Evolutionary conservation across 2,329 filamentous ascomycete species (phyloP), one percentile per base, ranked within the genome.

Genomic region (Boeremia exigua): DNA sequence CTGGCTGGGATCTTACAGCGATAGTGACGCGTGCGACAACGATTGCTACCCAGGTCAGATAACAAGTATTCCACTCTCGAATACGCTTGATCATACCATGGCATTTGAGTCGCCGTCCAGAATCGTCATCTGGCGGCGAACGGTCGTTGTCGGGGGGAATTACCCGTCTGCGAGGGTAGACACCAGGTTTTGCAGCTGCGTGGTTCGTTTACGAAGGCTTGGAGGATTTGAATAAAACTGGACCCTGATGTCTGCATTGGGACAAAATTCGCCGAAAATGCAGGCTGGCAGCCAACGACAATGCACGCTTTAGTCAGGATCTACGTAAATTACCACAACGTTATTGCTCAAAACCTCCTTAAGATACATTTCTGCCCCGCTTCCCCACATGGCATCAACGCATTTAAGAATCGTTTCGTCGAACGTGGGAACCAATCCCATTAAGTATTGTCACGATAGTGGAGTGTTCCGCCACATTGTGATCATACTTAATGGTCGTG

Each of bases 1-100:
- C 8, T 11, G 34, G 30, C 6, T 30, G 25, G 1, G 9, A 17
- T 43, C 61, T 56, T 66, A 75, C 73, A 75, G 49, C 71, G 68
- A 56, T 75, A 75, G 58, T 75, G 73, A 64, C 72, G 70, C 51
- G 67, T 71, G 56, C 72, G 72, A 63, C 73, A 75, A 51, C 72
- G 72, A 59, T 69, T 74, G 67, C 73, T 75, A 47, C 30, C 43
- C 57, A 11, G 11, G 47, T 67, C 48, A 71, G 60, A 44, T 42
- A 48, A 39, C 56, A 30, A 47, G 30, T 51, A 48, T 25, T 30
- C 10, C 34, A 36, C 29, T 37, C 40, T n/a, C 23, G 25, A 45
- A 11, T 15, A 17, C 23, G 17, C 33, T 29, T 8, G 28, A 32
- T 53, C 56, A 37, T 69, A 75, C 72, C 72, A 75, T 70, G 72